Evolutionary conservation across 1,284 basidiomycete species (phyloP), one percentile per base, ranked within the genome.

Genomic region (Heliocybe sulcata): DNA sequence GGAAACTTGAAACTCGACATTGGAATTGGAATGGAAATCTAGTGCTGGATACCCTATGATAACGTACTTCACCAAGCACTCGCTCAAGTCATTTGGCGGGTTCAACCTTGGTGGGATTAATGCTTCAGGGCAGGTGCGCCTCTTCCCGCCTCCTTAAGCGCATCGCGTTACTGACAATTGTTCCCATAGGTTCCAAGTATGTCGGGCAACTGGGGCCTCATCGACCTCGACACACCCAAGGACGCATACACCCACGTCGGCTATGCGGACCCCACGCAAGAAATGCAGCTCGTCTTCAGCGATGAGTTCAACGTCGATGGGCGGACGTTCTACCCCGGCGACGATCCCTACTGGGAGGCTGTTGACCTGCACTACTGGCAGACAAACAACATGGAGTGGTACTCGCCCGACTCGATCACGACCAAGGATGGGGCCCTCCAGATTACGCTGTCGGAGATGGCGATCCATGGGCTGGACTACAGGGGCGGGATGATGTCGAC

Each of bases 141-240:
- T 23, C 42, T 45, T 25, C 16, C 23, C 42, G 6, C 42, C 42
- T 4, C 23, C 29, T 23, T 14, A n/a, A n/a, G n/a, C n/a, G 42
- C 35, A 48, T 55, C 48, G 35, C 45, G 49, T 31, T 49, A 49
- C 22, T 23, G 23, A 9, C 51, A 35, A 35, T 51, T 31, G 20
- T 42, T 58, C 26, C 20, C 31, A 12, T 38, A 62, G 61, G 58
- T 63, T 27, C 57, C 63, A 8, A 51, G 48, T 10, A 61, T 64
- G 55, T n/a, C 57, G 22, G 61, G 60, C 6, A 61, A 85, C 63
- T 80, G 77, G 58, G 82, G 81, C 3, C 72, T 90, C 16, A 84
- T 93, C 51, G 90, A 91, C 45, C 79, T 81, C 59, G 86, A 90
- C 64, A 90, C 78, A 2, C 75, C 75, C 0, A 22, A 63, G 20